Evolutionary conservation across 2,329 filamentous ascomycete species (phyloP), one percentile per base, ranked within the genome.

Genomic region (Hirsutella minnesotensis): DNA sequence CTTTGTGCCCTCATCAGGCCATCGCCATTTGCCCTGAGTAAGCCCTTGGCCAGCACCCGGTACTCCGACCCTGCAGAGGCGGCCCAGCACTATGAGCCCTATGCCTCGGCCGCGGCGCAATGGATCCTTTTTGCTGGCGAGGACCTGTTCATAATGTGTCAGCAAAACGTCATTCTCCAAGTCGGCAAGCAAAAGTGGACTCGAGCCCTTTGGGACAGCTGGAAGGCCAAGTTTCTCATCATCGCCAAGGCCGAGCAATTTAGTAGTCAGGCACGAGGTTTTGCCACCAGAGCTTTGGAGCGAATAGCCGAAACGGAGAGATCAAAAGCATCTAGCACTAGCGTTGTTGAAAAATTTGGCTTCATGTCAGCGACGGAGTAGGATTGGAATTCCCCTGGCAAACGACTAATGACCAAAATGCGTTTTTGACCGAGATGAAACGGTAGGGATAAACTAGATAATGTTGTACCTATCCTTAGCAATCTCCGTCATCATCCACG

Each of bases 181-280:
- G 27, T 39, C 27, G 36, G 36, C 19, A 39, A 20, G 36, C 42
- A 40, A 27, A 40, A 34, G 29, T 43, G 42, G 42, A 43, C 42
- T 4, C 37, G 16, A 4, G 37, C 30, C 13, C 42, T 43, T 12
- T 43, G 42, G 42, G 22, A 43, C 27, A 24, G 42, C 10, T 39
- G 37, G 22, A 39, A 35, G 37, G 19, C 27, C 9, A 39, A 39
- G 37, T 43, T 43, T 22, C 36, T 34, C 13, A 27, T 37, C 12
- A 33, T 43, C 3, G 29, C 37, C 9, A 39, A 16, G 27, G 37
- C 37, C 8, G 24, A 33, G 18, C 18, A 21, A 27, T 43, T 43
- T 27, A 39, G 36, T 15, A 13, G 12, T 16, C 4, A 29, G 13
- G 16, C 15, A 4, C 22, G 37, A 35, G 22, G 19, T 2, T 30